Evolutionary conservation across 1,284 basidiomycete species (phyloP).

Genomic region (Termitomyces sp.): DNA sequence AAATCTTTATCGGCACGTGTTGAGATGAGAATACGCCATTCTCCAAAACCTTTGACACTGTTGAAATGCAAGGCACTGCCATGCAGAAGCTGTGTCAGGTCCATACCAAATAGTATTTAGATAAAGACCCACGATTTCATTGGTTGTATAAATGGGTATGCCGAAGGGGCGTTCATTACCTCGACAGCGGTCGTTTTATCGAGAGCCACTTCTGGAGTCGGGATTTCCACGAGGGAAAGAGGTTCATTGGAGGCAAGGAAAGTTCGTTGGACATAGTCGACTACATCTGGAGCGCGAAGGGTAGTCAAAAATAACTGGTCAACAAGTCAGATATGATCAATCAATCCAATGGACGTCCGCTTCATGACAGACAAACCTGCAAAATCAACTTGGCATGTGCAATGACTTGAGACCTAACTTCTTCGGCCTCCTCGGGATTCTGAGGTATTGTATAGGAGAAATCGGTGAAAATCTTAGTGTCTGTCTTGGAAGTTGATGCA

Average conservation of each 20-base stretch:
- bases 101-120: background rate
- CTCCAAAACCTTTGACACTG: conserved; percentile 46
- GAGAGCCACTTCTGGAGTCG: background rate
- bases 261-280: background rate
- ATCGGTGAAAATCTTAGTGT: conserved; percentile 7
- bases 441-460: conserved; percentile 3
- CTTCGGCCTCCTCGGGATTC: conserved; percentile 4
- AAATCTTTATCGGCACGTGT: conserved; percentile 40
- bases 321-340: background rate
- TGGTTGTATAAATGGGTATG: conserved; percentile 43
- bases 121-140: conserved; percentile 35
- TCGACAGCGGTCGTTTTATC: background rate
- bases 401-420: conserved; percentile 6
- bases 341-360: background rate
- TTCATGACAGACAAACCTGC: conserved; percentile 5
- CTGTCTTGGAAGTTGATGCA: background rate
- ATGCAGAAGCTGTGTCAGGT: background rate
- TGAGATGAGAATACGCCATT: conserved; percentile 48
- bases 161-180: conserved; percentile 13
- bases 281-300: conserved; percentile 5
- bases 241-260: conserved; percentile 2
- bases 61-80: conserved; percentile 41
- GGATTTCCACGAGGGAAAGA: background rate
- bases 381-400: conserved; percentile 6
- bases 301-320: conserved; percentile 10